Conservation (phyloP, 768 basidiomycete species). For the Suillus spraguei region DNA sequence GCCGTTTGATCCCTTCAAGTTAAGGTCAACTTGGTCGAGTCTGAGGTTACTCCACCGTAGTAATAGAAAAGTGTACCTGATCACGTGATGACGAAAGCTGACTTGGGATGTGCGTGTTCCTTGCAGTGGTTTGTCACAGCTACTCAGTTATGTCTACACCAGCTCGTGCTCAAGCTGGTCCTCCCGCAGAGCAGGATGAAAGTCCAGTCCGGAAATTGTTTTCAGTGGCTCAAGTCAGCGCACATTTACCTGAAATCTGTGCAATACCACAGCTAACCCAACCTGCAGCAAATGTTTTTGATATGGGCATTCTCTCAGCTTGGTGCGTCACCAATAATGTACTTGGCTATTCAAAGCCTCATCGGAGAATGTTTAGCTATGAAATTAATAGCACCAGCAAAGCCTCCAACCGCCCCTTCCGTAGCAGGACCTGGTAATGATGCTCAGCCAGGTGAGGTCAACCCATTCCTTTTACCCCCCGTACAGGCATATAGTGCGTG, state of each 20-base stretch:
- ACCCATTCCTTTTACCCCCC: conserved; percentile 58
- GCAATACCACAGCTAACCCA: conserved; percentile 9
- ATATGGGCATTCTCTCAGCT: conserved; percentile 69
- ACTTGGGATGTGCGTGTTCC: not conserved
- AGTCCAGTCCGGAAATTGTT: conserved; percentile 40
- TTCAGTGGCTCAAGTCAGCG: conserved; percentile 44
- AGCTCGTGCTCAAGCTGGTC: conserved; percentile 22
- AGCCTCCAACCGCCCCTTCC: conserved; percentile 34
- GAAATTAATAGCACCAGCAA: conserved; percentile 43
- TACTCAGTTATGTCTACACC: conserved; percentile 27
- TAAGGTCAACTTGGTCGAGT: too few species aligned
- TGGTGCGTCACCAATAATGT: conserved; percentile 40
- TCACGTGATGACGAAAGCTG: conserved; percentile 5
- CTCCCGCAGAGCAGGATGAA: conserved; percentile 33
- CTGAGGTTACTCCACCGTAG: too few species aligned
- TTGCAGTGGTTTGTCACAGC: conserved; percentile 2
- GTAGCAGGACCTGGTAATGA: conserved; percentile 26
- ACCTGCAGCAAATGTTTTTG: conserved; percentile 64
- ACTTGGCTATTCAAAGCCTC: not conserved
- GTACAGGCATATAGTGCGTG: conserved; percentile 57
- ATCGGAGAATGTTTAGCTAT: conserved; percentile 36
- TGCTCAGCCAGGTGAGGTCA: conserved; percentile 31
- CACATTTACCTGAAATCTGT: not conserved
- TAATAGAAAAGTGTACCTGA: not conserved
- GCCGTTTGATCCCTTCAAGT: too few species aligned